These are phyloP conservation scores for Urostyla sp. DNA, from an alignment of 73 alveolate genomes.

Conservation along the genomic window DNA sequence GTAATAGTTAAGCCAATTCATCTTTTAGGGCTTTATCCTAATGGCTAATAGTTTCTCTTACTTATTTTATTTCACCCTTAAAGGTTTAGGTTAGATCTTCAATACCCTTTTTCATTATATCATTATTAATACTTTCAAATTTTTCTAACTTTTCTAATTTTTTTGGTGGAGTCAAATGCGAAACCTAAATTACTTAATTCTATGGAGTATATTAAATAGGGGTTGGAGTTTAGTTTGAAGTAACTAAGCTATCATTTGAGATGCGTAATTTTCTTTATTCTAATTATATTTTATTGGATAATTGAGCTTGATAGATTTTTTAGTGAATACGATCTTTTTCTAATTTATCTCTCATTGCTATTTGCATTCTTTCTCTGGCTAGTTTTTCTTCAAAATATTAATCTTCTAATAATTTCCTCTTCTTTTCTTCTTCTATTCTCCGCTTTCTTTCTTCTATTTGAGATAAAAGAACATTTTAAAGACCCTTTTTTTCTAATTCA, in stretches of 20 bases:
- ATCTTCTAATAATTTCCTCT: neutral
- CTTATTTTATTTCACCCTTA: conserved; percentile 26
- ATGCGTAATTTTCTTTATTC: neutral
- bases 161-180: neutral
- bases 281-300: neutral
- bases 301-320: conserved; percentile 2
- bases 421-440: conserved; percentile 27
- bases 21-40: conserved; percentile 17
- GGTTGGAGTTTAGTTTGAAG: neutral
- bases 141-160: neutral
- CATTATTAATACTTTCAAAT: neutral
- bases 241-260: neutral
- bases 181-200: neutral
- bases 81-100: conserved; percentile 13
- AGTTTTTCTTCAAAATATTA: conserved; percentile 28
- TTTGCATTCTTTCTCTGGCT: conserved; percentile 7
- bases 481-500: conserved; percentile 13
- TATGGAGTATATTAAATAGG: neutral
- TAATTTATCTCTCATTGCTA: neutral
- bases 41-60: conserved; percentile 6
- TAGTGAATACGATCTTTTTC: neutral
- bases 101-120: neutral
- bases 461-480: conserved; percentile 9
- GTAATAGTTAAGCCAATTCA: conserved; percentile 5
- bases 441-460: conserved; percentile 11